Conservation (phyloP, 768 basidiomycete genomes). For the Suillus placidus region DNA sequence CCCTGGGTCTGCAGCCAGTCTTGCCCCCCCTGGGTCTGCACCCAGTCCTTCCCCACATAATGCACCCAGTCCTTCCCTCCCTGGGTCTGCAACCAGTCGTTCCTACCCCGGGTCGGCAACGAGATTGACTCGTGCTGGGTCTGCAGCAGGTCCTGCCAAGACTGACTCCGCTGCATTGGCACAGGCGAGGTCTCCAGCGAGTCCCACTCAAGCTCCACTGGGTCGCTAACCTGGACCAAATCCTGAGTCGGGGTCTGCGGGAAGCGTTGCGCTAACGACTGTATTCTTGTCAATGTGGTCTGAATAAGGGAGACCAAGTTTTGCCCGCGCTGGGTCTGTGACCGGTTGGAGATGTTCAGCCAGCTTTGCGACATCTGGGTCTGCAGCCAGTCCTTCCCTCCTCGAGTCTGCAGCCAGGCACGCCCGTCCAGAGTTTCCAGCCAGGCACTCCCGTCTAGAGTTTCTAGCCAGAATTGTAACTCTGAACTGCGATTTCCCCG, state of each 20-base stretch:
- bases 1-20: not conserved
- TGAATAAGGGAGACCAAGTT: not conserved
- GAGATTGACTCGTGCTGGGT: not conserved
- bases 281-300: not conserved
- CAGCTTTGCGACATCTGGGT: not conserved
- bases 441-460: not conserved
- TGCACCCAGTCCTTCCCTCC: not conserved
- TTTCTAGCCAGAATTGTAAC: not conserved
- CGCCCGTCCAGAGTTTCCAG: not conserved
- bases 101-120: no score
- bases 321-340: not conserved
- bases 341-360: not conserved
- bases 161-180: no score
- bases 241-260: no score
- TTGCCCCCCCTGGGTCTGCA: not conserved
- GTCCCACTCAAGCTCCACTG: no score
- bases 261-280: not conserved
- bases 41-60: not conserved
- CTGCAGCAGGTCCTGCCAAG: no score
- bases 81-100: not conserved
- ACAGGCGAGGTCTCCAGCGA: no score
- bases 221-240: no score
- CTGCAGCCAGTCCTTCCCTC: not conserved
- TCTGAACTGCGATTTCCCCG: not conserved
- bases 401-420: not conserved